phyloP scores from a whole-genome alignment of 2,329 filamentous ascomycete species.

The Fusarium pilosicola region DNA sequence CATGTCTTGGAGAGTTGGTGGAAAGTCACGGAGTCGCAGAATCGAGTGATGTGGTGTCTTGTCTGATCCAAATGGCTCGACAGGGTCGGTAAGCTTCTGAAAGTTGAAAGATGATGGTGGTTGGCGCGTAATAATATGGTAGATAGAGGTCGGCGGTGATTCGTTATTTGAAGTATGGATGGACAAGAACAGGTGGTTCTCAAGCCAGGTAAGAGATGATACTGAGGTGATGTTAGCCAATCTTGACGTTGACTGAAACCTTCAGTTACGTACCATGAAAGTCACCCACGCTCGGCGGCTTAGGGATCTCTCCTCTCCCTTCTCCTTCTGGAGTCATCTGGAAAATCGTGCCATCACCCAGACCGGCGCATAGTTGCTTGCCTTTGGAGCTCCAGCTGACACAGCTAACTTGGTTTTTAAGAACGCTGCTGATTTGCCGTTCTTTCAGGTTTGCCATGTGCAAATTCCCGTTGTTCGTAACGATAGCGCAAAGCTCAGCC shows the following conservation, averaged over 20 bases:
- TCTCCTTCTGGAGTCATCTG: constrained; percentile 87
- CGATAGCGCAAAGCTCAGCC: constrained; percentile 80
- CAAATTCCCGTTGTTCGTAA: constrained; percentile 83
- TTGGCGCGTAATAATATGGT: constrained; percentile 80
- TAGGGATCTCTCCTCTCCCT: constrained; percentile 80
- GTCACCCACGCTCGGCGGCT: constrained; percentile 73
- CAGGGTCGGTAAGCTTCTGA: constrained; percentile 79
- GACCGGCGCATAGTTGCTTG: constrained; percentile 90
- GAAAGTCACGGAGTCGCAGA: constrained; percentile 80
- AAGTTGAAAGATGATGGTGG: constrained; percentile 71
- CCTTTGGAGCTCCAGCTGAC: constrained; percentile 92
- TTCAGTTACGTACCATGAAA: constrained; percentile 69
- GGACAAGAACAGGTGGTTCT: constrained; percentile 84
- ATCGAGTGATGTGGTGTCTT: constrained; percentile 80
- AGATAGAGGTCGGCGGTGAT: constrained; percentile 71
- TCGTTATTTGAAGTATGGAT: constrained; percentile 76
- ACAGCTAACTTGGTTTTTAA: constrained; percentile 82
- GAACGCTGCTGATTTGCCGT: constrained; percentile 67
- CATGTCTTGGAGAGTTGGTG: constrained; percentile 81
- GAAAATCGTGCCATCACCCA: constrained; percentile 79
- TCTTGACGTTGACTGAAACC: not conserved
- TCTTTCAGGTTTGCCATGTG: constrained; percentile 84
- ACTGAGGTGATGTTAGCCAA: constrained; percentile 58
- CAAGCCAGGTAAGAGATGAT: constrained; percentile 86
- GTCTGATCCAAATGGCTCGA: constrained; percentile 74